Base-by-base conservation (phyloP, 225 moss, liverwort and hornwort genomes). In the Rhytidiadelphus loreus region DNA sequence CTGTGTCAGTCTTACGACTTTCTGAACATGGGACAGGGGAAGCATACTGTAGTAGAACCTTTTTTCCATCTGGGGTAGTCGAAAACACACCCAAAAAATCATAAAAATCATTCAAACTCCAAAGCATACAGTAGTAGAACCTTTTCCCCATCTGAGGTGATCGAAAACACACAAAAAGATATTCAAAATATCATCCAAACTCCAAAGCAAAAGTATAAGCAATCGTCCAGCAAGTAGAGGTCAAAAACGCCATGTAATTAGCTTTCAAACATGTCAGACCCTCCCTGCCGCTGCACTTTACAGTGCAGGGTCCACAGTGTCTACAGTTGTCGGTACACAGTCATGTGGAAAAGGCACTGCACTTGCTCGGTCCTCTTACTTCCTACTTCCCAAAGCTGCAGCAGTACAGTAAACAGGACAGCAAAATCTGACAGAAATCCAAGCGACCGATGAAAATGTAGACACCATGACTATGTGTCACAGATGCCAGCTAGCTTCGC, bases 301-400 rank as follows among this genome's bases (percentile, higher is more conserved):
- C 85, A 75, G 86, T 46, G 64, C 91, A 91, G 91, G 88, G 69
- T 56, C 83, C 91, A 68, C 80, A 88, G 87, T 52, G 85, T 73
- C 85, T 80, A 81, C 85, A 86, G 80, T 89, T 86, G 91, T 89
- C 91, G 84, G 89, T 87, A 91, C 86, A 82, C 91, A 85, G 74
- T 85, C 85, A 88, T 88, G 90, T 85, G 86, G 81, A 81, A 88
- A 88, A 77, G 76, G 91, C 75, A 60, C 82, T 64, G 88, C 82
- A 60, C 85, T 62, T 80, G 63, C 87, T 77, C 73, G 60, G 84
- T 84, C 76, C 80, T 87, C 84, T 76, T 69, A 58, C 81, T 76
- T 88, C 50, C 88, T 64, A 66, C 80, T 72, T 43, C 80, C 55
- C 64, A 87, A 73, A 65, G 85, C 84, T 88, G 66, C 90, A 62